phyloP scores from a whole-genome alignment of 1,284 basidiomycete species.

The Leccinum angustisporum region DNA sequence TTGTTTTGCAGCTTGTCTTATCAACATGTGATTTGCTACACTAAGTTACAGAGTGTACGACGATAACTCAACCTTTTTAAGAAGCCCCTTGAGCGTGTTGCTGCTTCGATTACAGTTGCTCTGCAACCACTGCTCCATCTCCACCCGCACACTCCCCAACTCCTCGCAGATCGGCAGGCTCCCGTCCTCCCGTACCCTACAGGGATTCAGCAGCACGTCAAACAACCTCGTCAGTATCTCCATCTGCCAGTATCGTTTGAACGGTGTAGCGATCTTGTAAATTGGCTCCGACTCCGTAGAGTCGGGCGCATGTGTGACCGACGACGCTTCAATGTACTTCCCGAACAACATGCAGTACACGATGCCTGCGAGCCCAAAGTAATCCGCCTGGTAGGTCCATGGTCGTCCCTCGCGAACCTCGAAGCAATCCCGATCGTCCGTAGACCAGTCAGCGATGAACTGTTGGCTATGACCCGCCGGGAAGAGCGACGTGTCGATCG shows the following conservation, averaged over 20 bases:
- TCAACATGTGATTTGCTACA: constrained; percentile 21
- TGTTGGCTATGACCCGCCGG: constrained; percentile 61
- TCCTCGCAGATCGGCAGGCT: constrained; percentile 71
- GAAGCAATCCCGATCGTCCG: constrained; percentile 85
- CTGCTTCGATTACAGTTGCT: constrained; percentile 82
- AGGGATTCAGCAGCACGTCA: constrained; percentile 84
- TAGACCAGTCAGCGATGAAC: constrained; percentile 87
- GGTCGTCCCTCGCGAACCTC: constrained; percentile 69
- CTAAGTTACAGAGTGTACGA: constrained; percentile 35
- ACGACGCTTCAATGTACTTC: constrained; percentile 82
- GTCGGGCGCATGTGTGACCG: constrained; percentile 42
- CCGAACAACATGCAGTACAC: constrained; percentile 96
- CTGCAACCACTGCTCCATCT: constrained; percentile 90
- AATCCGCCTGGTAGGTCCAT: constrained; percentile 96
- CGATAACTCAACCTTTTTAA: constrained; percentile 76
- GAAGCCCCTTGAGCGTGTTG: constrained; percentile 79
- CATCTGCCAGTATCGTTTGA: constrained; percentile 96
- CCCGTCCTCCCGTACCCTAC: constrained; percentile 49
- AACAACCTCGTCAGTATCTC: constrained; percentile 87
- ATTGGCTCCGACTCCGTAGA: constrained; percentile 37
- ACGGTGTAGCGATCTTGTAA: constrained; percentile 71
- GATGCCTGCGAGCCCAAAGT: constrained; percentile 91
- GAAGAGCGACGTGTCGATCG: constrained; percentile 84
- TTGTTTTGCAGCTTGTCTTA: constrained; percentile 10
- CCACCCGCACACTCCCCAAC: constrained; percentile 60